A percentile compares a stretch with the other conserved stretches of the same genome.
phyloP scores from a whole-genome alignment of 805 yeast genomes.

The Lipomyces sp. region DNA sequence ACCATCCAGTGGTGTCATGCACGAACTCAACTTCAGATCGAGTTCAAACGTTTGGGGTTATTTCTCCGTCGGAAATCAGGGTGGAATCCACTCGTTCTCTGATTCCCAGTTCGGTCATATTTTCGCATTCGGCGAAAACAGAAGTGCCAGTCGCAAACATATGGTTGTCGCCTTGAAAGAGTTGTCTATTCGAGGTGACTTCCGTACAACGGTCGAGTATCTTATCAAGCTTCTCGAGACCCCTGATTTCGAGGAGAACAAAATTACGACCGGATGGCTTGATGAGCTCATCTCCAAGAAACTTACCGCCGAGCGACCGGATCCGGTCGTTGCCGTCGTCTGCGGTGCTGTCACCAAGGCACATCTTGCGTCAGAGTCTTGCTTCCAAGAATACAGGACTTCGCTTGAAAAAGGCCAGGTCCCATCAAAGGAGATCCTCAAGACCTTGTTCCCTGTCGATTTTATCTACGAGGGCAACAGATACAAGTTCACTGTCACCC shows the following conservation, averaged over 20 bases:
- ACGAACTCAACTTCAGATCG: conserved; percentile 95
- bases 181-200: conserved; percentile 95
- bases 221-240: conserved; percentile 93
- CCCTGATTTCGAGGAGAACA: conserved; percentile 93
- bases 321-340: conserved; percentile 82
- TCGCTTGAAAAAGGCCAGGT: conserved; percentile 97
- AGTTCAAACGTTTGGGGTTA: conserved; percentile 99
- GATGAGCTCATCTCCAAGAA: conserved; percentile 93
- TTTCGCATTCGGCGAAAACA: conserved; percentile 97
- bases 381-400: conserved; percentile 67
- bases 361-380: conserved; percentile 73
- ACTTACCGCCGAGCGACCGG: conserved; percentile 97
- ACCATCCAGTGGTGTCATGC: conserved; percentile 96
- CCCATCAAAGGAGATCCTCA: conserved; percentile 77
- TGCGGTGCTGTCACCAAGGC: conserved; percentile 99
- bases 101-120: conserved; percentile 99
- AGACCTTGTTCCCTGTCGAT: conserved; percentile 89
- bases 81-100: conserved; percentile 95
- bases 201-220: conserved; percentile 97
- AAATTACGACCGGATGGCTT: conserved; percentile 98
- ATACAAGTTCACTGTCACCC: conserved; percentile 94
- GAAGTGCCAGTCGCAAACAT: conserved; percentile 96
- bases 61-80: conserved; percentile 94
- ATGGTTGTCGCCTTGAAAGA: conserved; percentile 99
- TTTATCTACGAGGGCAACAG: conserved; percentile 93